Evolutionary conservation across 345 rosid species (phyloP).

Genomic region (Lepidium aucheri): DNA sequence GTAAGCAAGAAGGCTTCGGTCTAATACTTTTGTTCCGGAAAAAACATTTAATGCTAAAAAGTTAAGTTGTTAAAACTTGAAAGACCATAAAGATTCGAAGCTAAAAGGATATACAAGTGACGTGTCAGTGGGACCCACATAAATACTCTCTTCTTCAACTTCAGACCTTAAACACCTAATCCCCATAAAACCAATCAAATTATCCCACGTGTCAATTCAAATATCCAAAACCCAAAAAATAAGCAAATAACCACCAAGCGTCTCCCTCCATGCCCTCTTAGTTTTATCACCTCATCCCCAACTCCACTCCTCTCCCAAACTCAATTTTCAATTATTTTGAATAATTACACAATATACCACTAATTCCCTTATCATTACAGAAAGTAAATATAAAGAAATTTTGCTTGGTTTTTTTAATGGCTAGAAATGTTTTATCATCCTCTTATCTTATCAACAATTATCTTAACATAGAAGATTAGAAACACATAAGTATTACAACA

Average conservation of each 20-base stretch:
- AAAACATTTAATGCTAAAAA: background rate
- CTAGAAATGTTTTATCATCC: background rate
- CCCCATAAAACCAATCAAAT: conserved; percentile 31
- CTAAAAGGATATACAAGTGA: background rate
- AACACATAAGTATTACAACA: conserved; percentile 8
- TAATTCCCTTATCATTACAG: background rate
- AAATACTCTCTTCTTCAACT: conserved; percentile 12
- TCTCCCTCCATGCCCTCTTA: conserved; percentile 40
- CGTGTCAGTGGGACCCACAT: conserved; percentile 18
- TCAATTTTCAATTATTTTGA: background rate
- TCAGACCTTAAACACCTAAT: conserved; percentile 57
- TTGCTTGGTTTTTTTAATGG: background rate
- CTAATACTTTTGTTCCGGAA: background rate
- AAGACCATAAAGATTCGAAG: conserved; percentile 18
- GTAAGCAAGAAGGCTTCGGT: background rate
- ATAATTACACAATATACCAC: background rate
- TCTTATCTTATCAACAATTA: background rate
- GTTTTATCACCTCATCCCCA: conserved; percentile 50
- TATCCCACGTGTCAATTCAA: conserved; percentile 41
- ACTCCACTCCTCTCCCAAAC: conserved; percentile 24
- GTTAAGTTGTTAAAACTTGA: background rate
- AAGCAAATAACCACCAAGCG: conserved; percentile 42
- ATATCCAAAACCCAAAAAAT: conserved; percentile 38
- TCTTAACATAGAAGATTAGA: background rate
- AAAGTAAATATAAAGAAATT: background rate